A percentile compares a stretch with the other conserved stretches of the same genome.
Conservation (phyloP, 2,329 filamentous ascomycete genomes). For the Fonsecaea erecta region DNA sequence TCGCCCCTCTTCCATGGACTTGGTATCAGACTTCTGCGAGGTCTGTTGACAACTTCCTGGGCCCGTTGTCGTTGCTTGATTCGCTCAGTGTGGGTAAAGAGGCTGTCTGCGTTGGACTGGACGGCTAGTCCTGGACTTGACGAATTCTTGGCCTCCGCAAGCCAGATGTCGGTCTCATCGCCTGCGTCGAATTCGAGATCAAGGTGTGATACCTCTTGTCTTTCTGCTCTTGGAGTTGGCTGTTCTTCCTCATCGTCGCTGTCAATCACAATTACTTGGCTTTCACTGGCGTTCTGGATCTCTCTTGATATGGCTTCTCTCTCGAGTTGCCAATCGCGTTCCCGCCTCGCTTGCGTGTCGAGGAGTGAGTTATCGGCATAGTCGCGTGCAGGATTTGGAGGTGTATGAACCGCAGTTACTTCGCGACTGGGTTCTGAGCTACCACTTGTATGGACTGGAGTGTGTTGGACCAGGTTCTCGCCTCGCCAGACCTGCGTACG, state of each 20-base stretch:
- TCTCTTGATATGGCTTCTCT: constrained; percentile 51
- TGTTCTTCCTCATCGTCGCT: constrained; percentile 42
- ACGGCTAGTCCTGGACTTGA: constrained; percentile 41
- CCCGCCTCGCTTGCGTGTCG: constrained; percentile 37
- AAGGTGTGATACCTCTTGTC: constrained; percentile 22
- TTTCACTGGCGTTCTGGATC: constrained; percentile 49
- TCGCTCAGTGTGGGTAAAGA: constrained; percentile 14
- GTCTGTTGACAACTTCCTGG: constrained; percentile 35
- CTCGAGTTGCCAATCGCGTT: constrained; percentile 52
- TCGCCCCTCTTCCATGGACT: constrained; percentile 44
- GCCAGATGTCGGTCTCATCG: constrained; percentile 55
- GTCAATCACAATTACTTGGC: constrained; percentile 51
- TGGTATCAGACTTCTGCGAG: constrained; percentile 37
- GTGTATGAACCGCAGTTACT: constrained; percentile 16
- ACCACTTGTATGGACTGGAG: constrained; percentile 13
- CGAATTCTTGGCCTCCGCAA: constrained; percentile 47
- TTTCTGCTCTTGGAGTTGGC: constrained; percentile 26
- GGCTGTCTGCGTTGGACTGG: not conserved
- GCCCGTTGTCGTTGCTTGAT: constrained; percentile 17
- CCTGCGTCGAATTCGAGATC: constrained; percentile 36
- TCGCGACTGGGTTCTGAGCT: not conserved
- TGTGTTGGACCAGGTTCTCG: constrained; percentile 24
- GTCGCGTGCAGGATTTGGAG: not conserved
- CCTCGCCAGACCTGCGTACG: constrained; percentile 24
- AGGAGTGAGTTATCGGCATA: constrained; percentile 7